These are phyloP conservation scores for Penicillium simplicissimum DNA, from an alignment of 495 filamentous ascomycete genomes.

Conservation along the genomic window DNA sequence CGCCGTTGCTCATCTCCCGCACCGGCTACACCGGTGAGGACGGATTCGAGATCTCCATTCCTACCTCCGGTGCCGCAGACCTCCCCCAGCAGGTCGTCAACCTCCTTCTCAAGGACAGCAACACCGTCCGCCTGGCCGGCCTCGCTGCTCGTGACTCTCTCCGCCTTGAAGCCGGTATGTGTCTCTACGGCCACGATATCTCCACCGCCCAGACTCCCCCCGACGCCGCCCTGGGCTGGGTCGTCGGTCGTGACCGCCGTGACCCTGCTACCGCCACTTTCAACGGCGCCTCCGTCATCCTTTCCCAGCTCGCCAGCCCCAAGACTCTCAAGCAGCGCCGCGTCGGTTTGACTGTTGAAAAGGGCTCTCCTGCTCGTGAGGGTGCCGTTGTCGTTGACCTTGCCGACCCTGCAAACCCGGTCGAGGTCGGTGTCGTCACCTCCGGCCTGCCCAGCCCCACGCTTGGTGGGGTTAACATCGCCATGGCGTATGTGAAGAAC, in stretches of 20 bases:
- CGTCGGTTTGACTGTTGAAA: conserved; percentile 77
- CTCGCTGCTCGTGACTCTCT: conserved; percentile 90
- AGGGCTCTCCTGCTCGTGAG: conserved; percentile 84
- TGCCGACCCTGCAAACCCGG: conserved; percentile 52
- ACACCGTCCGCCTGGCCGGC: conserved; percentile 75
- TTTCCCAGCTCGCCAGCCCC: conserved; percentile 65
- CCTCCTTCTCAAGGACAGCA: conserved; percentile 62
- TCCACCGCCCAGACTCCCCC: conserved; percentile 87
- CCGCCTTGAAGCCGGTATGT: conserved; percentile 95
- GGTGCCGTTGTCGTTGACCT: conserved; percentile 75
- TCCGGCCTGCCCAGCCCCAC: conserved; percentile 88
- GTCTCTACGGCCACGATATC: conserved; percentile 96
- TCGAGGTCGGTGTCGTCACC: conserved; percentile 67
- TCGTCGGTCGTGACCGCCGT: conserved; percentile 77
- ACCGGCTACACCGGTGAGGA: conserved; percentile 98
- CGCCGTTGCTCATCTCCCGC: conserved; percentile 73
- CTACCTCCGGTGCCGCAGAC: conserved; percentile 42
- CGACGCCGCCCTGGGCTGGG: conserved; percentile 80
- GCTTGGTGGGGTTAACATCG: conserved; percentile 81
- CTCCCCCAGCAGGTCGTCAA: conserved; percentile 53
- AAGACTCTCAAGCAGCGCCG: conserved; percentile 73
- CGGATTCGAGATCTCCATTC: conserved; percentile 93
- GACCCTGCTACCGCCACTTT: conserved; percentile 56
- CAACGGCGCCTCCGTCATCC: conserved; percentile 73
- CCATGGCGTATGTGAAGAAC: conserved; percentile 90